Conservation (phyloP, 352 stramenopile species). For the Phytopythium sindhum region DNA sequence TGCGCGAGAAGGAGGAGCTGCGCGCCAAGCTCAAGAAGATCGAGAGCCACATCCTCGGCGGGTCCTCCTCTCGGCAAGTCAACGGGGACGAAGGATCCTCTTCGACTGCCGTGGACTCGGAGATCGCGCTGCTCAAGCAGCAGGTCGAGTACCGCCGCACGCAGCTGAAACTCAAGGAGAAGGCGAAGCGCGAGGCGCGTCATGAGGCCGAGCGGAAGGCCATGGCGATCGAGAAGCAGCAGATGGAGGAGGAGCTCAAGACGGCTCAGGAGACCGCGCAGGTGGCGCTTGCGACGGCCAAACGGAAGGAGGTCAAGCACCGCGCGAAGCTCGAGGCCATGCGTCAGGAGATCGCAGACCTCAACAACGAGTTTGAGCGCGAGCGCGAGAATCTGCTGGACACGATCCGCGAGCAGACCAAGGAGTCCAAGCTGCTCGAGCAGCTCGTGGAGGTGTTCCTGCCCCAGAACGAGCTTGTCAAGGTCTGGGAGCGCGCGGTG, state of each 20-base stretch:
- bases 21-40: slow-evolving; percentile 75
- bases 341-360: slow-evolving; percentile 79
- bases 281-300: slow-evolving; percentile 39
- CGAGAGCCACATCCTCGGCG: slow-evolving; percentile 72
- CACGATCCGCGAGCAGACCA: slow-evolving; percentile 87
- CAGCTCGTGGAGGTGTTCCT: slow-evolving; percentile 87
- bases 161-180: slow-evolving; percentile 79
- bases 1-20: slow-evolving; percentile 61
- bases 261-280: slow-evolving; percentile 64
- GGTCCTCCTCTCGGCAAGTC: slow-evolving; percentile 15
- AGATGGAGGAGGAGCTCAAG: slow-evolving; percentile 72
- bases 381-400: slow-evolving; percentile 85
- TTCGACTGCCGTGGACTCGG: slow-evolving; percentile 35
- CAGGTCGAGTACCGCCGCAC: slow-evolving; percentile 77
- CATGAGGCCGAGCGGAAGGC: slow-evolving; percentile 51
- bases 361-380: slow-evolving; percentile 81
- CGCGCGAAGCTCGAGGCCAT: slow-evolving; percentile 69
- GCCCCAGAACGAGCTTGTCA: slow-evolving; percentile 79
- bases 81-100: neutral
- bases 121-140: slow-evolving; percentile 72
- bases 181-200: slow-evolving; percentile 65
- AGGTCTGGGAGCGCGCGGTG: slow-evolving; percentile 84
- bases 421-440: slow-evolving; percentile 84
- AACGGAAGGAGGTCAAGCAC: slow-evolving; percentile 70
- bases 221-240: slow-evolving; percentile 68